A percentile compares a stretch with the other conserved stretches of the same genome.
phyloP scores from a whole-genome alignment of 495 filamentous ascomycete species.

The Aspergillus asperescens region DNA sequence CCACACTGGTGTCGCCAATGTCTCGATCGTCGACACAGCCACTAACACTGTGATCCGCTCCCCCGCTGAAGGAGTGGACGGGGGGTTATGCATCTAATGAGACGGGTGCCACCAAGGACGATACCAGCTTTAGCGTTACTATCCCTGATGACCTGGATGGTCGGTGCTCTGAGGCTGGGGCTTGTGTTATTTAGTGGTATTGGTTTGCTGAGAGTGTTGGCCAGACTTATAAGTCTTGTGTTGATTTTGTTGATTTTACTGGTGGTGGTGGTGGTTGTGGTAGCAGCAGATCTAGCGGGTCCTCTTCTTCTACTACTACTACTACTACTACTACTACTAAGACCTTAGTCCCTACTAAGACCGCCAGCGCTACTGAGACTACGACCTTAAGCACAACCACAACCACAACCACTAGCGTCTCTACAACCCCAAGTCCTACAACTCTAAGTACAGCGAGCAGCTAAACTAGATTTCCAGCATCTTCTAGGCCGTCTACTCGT shows the following conservation, averaged over 20 bases:
- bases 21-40: conserved; percentile 61
- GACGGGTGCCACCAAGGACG: conserved; percentile 45
- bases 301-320: conserved; percentile 11
- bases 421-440: no score
- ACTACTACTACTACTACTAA: conserved; percentile 11
- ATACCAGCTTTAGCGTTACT: conserved; percentile 60
- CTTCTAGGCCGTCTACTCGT: not conserved
- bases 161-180: conserved; percentile 55
- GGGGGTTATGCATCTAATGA: conserved; percentile 49
- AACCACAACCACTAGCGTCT: not conserved
- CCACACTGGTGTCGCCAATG: conserved; percentile 62
- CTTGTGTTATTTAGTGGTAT: conserved; percentile 64
- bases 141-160: conserved; percentile 54
- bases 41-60: conserved; percentile 53
- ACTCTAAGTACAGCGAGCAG: no score
- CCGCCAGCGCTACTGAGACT: conserved; percentile 5
- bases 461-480: not conserved
- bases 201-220: conserved; percentile 61
- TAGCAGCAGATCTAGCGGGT: conserved; percentile 3
- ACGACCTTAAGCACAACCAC: not conserved
- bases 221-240: conserved; percentile 70
- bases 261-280: conserved; percentile 34
- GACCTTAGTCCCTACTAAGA: not conserved
- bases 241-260: conserved; percentile 71
- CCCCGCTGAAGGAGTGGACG: conserved; percentile 54